Evolutionary conservation across 108 stramenopile species (phyloP), one percentile per base, ranked within the genome.

Genomic region (Pseudonitzschia pungens): DNA sequence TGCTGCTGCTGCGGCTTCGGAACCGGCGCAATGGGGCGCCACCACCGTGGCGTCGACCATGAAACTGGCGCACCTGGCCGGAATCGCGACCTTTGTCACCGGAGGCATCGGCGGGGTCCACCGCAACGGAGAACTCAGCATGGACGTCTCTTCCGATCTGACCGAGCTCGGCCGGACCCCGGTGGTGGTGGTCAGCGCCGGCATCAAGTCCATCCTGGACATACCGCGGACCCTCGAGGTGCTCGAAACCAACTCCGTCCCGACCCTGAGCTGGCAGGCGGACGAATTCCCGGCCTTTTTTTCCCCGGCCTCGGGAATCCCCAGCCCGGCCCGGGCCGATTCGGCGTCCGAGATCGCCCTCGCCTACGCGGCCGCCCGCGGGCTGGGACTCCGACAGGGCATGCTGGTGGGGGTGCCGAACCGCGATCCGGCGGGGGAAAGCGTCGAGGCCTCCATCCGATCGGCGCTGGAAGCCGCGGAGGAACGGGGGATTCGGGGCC

Each of bases 281-380:
- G 85, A 94, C 68, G 92, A 95, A 33, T 99, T 99, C 74, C 97
- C 99, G 15, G 97, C 97, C 9, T 99, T 99, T 72, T 98, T 99
- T 78, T 96, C 95, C n/a, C 92, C 92, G 0, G 28, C 70, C 14
- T 91, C 89, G 1, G 88, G 89, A 31, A 82, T 91, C 0, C 70
- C 63, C 42, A 60, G 87, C 21, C 96, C 95, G 22, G 71, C 72
- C 0, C 81, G 88, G 41, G 84, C 93, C 26, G 87, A 94, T 65
- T 70, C 63, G 71, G 81, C 94, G 16, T 74, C 69, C 43, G 86
- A 90, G 31, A 89, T 97, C 14, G 99, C 99, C 7, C 62, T 57
- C 31, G 82, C 89, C 21, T 87, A 88, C 56, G 67, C 63, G 41
- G 70, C 86, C 11, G 73, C 88, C 5, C 64, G 77, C 36, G 71